Conservation (phyloP, 2,329 filamentous ascomycete species). For the Arthroderma sp. region DNA sequence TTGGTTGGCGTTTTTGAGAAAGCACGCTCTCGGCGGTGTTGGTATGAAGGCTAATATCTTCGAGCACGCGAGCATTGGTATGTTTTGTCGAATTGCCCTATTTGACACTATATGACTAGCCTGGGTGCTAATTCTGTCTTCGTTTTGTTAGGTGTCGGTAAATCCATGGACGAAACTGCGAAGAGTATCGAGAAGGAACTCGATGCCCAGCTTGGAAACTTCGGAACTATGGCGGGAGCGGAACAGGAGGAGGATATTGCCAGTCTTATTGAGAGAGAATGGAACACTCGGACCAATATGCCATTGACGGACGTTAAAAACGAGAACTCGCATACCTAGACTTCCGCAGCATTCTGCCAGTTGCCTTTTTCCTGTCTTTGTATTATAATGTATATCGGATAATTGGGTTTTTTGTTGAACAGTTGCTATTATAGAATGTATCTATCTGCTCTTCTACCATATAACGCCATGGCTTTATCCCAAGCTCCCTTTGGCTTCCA, state of each 20-base stretch:
- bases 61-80: slow-evolving; percentile 67
- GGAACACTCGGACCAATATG: slow-evolving; percentile 23
- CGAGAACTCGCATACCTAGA: slow-evolving; percentile 5
- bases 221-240: slow-evolving; percentile 26
- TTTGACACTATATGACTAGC: slow-evolving; percentile 2
- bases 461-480: no score
- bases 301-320: slow-evolving; percentile 23
- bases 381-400: slow-evolving; percentile 4
- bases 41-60: slow-evolving; percentile 98
- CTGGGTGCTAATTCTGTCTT: slow-evolving; percentile 6
- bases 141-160: slow-evolving; percentile 23
- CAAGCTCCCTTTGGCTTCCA: no score
- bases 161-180: slow-evolving; percentile 27
- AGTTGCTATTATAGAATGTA: no score
- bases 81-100: slow-evolving; percentile 10
- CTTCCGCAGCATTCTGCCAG: neutral
- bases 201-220: slow-evolving; percentile 27
- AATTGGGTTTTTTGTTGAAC: neutral
- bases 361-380: neutral
- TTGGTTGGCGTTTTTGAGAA: slow-evolving; percentile 85
- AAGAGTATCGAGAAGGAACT: slow-evolving; percentile 28
- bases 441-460: no score
- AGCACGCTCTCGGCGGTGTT: slow-evolving; percentile 88
- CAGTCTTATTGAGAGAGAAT: slow-evolving; percentile 25
- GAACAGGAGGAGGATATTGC: slow-evolving; percentile 18